Conservation (phyloP, 1,284 basidiomycete species). For the Apiotrichum montevideense region DNA sequence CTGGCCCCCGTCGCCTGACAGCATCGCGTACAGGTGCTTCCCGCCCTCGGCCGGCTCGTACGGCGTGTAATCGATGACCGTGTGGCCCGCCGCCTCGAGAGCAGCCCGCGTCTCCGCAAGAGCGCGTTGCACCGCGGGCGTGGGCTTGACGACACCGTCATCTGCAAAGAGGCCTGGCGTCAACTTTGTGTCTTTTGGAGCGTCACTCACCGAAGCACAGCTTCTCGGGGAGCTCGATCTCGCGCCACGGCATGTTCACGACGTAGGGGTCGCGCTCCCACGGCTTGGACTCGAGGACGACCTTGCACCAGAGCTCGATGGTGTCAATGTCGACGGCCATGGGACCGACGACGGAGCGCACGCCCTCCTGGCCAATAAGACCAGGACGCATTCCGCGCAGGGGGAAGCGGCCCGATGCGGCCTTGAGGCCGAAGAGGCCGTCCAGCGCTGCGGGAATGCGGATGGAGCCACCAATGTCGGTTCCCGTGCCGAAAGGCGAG, state of each 20-base stretch:
- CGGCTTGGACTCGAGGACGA: conserved; percentile 49
- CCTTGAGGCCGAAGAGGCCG: conserved; percentile 63
- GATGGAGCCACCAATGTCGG: conserved; percentile 65
- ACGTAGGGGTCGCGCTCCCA: conserved; percentile 63
- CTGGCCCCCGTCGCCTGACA: conserved; percentile 13
- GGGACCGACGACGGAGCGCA: conserved; percentile 64
- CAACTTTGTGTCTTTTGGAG: background rate
- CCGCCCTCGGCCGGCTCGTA: conserved; percentile 3
- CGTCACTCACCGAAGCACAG: conserved; percentile 40
- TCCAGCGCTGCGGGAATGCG: conserved; percentile 61
- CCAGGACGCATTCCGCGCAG: conserved; percentile 53
- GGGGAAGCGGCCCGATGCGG: conserved; percentile 56
- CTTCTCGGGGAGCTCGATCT: conserved; percentile 56
- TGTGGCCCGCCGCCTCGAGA: conserved; percentile 59
- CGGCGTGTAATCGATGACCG: conserved; percentile 44
- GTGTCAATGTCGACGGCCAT: conserved; percentile 55
- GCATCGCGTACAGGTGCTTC: conserved; percentile 2
- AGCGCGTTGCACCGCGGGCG: conserved; percentile 63
- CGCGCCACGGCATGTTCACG: conserved; percentile 58
- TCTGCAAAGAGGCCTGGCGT: conserved; percentile 51
- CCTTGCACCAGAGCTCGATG: conserved; percentile 58
- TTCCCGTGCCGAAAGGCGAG: conserved; percentile 59
- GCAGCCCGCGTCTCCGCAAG: conserved; percentile 56
- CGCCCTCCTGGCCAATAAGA: conserved; percentile 60
- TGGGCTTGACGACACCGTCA: conserved; percentile 56